Base-by-base conservation (phyloP, 108 stramenopile species). In the Cyclotella cryptica region DNA sequence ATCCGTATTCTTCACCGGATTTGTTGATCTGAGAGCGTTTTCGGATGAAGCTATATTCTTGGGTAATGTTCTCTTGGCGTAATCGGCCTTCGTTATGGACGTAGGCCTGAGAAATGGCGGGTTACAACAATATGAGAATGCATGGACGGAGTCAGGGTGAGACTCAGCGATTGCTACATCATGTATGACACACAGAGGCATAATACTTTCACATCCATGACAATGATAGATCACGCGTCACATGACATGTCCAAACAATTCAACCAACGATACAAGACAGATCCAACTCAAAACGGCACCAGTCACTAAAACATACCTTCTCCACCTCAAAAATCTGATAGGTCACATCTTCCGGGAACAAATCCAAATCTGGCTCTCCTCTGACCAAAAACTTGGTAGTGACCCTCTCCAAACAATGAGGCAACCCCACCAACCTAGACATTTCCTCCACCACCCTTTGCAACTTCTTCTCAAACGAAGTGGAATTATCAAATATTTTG, bases 391-490 rank as follows among this genome's bases (percentile, higher is more conserved):
- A 96, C 60, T 92, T 92, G 45, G 87, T 87, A 5, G 91, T 86
- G 41, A 81, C 73, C 61, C 81, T 88, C 21, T 86, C 81, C 62
- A 92, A 71, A 72, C 85, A 84, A 29, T 89, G 79, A 18, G 92
- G 95, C 53, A 96, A 55, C 10, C 95, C 92, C 10, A 93, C 92
- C 46, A 93, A 65, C 26, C 85, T 80, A 8, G 87, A 81, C 49
- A 89, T 80, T 18, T 85, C 79, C 54, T 90, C 84, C 29, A 96
- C 89, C 17, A 96, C 72, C 6, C 91, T 79, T 47, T 91, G 86
- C 45, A 96, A 62, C 83, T 96, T 96, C 13, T 85, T 84, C 83
- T 95, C 96, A 83, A 96, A 96, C 77, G 92, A 87, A 2, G 92
- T 89, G 4, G 89, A 85, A 78, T 95, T 96, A 55, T 92, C 93